A percentile compares a stretch with the other conserved stretches of the same genome.
Evolutionary conservation across 2,329 filamentous ascomycete species (phyloP).

Genomic region (Cordyceps tenuipes): DNA sequence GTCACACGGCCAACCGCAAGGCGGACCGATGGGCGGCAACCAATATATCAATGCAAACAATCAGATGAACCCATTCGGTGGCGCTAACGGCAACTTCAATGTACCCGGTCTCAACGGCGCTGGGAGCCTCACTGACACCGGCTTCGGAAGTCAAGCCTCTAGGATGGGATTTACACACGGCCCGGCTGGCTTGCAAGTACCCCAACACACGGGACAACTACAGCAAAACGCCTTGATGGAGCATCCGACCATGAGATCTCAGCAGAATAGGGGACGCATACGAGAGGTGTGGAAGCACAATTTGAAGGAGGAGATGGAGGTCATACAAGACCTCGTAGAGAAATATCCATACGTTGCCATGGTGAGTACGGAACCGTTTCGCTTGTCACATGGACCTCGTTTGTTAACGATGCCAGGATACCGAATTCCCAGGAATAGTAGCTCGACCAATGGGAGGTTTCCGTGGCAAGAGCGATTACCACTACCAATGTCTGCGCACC

Average conservation of each 20-base stretch:
- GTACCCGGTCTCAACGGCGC: slow-evolving; percentile 48
- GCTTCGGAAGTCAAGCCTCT: slow-evolving; percentile 77
- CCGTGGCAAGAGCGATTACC: slow-evolving; percentile 91
- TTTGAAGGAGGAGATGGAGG: slow-evolving; percentile 80
- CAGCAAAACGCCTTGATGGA: slow-evolving; percentile 34
- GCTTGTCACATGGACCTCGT: background rate
- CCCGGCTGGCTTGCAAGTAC: slow-evolving; percentile 46
- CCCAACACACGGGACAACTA: slow-evolving; percentile 42
- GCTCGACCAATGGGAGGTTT: slow-evolving; percentile 92
- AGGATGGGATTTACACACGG: slow-evolving; percentile 75
- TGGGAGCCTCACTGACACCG: slow-evolving; percentile 56
- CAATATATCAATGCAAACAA: slow-evolving; percentile 65
- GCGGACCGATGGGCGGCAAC: slow-evolving; percentile 51
- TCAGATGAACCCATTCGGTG: slow-evolving; percentile 57
- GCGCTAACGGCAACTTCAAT: slow-evolving; percentile 47
- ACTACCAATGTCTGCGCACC: slow-evolving; percentile 94
- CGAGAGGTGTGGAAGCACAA: slow-evolving; percentile 95
- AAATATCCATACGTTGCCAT: slow-evolving; percentile 95
- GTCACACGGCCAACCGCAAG: slow-evolving; percentile 43
- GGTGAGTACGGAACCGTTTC: slow-evolving; percentile 41
- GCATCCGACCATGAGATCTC: slow-evolving; percentile 32
- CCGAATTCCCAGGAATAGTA: slow-evolving; percentile 96
- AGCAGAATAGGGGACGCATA: slow-evolving; percentile 73
- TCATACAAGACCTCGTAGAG: slow-evolving; percentile 73
- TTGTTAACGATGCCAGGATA: slow-evolving; percentile 57